These are phyloP conservation scores for Lunasporangiospora selenospora DNA, from an alignment of 192 early-diverging fungal genomes.

Conservation along the genomic window DNA sequence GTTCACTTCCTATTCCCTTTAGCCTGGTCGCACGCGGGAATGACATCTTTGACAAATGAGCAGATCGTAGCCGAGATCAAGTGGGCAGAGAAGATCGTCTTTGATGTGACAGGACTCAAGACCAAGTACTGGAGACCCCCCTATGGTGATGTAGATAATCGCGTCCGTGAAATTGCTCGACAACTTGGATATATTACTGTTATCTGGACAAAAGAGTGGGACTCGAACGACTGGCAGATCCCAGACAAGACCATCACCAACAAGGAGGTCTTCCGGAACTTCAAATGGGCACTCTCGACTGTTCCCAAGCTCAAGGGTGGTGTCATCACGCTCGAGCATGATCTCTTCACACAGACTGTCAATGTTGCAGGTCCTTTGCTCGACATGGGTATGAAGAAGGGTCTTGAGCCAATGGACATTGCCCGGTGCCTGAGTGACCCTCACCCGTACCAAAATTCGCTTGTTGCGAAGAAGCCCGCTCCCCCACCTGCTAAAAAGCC, in stretches of 20 bases:
- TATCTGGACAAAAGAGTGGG: constrained; percentile 59
- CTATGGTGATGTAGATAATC: constrained; percentile 73
- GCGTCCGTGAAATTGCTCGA: constrained; percentile 59
- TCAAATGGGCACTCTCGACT: constrained; percentile 52
- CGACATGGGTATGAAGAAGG: constrained; percentile 44
- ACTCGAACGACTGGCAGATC: constrained; percentile 62
- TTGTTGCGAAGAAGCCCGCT: constrained; percentile 15
- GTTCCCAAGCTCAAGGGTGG: constrained; percentile 52
- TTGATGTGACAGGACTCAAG: constrained; percentile 54
- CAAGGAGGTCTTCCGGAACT: constrained; percentile 32
- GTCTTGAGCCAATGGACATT: constrained; percentile 45
- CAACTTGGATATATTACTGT: constrained; percentile 60
- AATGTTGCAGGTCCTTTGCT: constrained; percentile 51
- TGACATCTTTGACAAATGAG: constrained; percentile 60
- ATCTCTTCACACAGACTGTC: constrained; percentile 54
- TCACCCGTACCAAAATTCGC: constrained; percentile 41
- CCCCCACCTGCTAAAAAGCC: constrained; percentile 6
- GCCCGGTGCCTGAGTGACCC: constrained; percentile 34
- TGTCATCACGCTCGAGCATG: constrained; percentile 60
- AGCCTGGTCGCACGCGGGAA: constrained; percentile 59
- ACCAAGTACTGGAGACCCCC: constrained; percentile 63
- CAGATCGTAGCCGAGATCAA: constrained; percentile 62
- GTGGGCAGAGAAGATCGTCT: constrained; percentile 52
- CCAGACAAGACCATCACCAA: constrained; percentile 40
- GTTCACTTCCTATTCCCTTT: neutral